Evolutionary conservation across 805 yeast genomes (phyloP), one percentile per base, ranked within the genome.

Genomic region (Cyberlindnera petersonii): DNA sequence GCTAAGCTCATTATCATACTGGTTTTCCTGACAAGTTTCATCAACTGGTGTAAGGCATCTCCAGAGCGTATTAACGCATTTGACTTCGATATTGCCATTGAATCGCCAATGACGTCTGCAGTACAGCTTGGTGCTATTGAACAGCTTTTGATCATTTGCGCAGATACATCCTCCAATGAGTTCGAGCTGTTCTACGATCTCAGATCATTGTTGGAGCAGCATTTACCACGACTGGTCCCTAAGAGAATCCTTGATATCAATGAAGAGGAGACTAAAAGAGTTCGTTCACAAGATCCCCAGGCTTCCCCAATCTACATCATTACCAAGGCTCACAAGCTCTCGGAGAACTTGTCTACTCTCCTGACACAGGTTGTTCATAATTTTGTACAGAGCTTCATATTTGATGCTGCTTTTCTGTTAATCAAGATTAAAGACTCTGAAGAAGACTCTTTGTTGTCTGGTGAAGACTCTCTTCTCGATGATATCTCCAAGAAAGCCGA

Each of bases 401-500:
- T 73, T 10, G 77, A 80, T 51, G 74, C 82, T 20, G 86, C 88
- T 1, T 74, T 80, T 40, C 65, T 83, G 7, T 63, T 84, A 37
- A 80, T 86, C 1, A 75, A 73, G 48, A 68, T 83, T 31, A 72
- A 86, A 47, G 87, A 84, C 51, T 74, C 75, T 9, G 91, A 84
- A 56, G 91, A 83, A 52, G 91, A 84, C 55, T 72, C 79, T 21
- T 54, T 83, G 16, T 58, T 83, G 15, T 78, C 87, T 0, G 71
- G 70, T 15, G 77, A 74, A 39, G 73, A 69, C 26, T 60, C 79
- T 16, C 71, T 76, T 40, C 60, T 82, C 26, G 86, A 81, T 46
- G 78, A 71, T 37, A 69, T 84, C 15, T 72, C 86, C 1, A 77
- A 82, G 19, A 78, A 81, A 50, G 86, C 91, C 1, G 97, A 93